Evolutionary conservation across 208 protist genomes (phyloP).

Genomic region (Acanthamoeba divionensis): DNA sequence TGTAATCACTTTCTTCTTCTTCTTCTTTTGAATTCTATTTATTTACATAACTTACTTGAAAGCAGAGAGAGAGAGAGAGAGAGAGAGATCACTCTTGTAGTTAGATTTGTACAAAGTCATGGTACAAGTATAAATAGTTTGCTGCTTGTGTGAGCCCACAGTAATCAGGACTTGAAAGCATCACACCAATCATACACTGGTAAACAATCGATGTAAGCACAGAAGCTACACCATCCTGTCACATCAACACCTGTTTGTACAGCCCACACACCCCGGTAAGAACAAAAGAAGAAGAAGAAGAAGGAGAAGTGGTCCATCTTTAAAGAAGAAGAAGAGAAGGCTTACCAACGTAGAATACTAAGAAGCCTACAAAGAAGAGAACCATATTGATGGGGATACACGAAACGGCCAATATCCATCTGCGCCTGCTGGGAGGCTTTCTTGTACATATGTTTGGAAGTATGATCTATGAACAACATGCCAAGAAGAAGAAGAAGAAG

Average conservation of each 20-base stretch:
- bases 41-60: no score
- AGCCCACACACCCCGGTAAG: no score
- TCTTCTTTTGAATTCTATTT: no score
- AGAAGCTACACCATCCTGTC: constrained; percentile 16
- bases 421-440: not conserved
- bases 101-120: no score
- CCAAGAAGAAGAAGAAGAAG: not conserved
- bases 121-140: no score
- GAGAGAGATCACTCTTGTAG: no score
- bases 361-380: not conserved
- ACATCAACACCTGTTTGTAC: not conserved
- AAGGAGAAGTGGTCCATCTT: not conserved
- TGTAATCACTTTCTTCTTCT: no score
- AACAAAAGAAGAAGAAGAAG: not conserved
- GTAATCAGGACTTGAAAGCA: constrained; percentile 3
- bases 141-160: no score
- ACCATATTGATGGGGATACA: not conserved
- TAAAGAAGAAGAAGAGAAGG: not conserved
- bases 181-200: constrained; percentile 26
- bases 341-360: constrained; percentile 23
- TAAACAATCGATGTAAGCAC: constrained; percentile 19
- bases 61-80: no score
- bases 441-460: not conserved
- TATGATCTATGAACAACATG: not conserved
- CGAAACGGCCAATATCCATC: not conserved